Evolutionary conservation across 2,329 filamentous ascomycete species (phyloP).

Genomic region (Phaeosphaeriaceae sp.): DNA sequence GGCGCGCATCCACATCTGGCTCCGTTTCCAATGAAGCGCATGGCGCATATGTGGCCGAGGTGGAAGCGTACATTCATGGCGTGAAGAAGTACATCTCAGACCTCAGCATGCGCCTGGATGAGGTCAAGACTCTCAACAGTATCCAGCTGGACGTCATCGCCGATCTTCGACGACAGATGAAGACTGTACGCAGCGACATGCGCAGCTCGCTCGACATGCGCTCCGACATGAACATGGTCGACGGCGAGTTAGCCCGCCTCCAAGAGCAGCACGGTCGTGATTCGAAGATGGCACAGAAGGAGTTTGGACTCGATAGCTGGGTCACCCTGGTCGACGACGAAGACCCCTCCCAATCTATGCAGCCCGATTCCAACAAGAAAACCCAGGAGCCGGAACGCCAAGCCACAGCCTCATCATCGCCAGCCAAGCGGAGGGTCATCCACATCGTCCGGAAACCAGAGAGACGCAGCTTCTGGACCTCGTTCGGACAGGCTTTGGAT

Average conservation of each 20-base stretch:
- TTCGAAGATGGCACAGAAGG: neutral
- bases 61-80: conserved; percentile 34
- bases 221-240: conserved; percentile 1
- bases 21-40: conserved; percentile 11
- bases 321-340: conserved; percentile 11
- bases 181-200: conserved; percentile 20
- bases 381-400: conserved; percentile 8
- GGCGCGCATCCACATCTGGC: conserved; percentile 1
- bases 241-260: conserved; percentile 4
- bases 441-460: conserved; percentile 19
- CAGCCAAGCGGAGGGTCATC: conserved; percentile 7
- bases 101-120: conserved; percentile 39
- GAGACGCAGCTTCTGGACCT: conserved; percentile 27
- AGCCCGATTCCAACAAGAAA: conserved; percentile 8
- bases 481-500: conserved; percentile 29
- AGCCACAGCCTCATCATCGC: neutral
- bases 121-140: conserved; percentile 41
- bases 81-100: conserved; percentile 36
- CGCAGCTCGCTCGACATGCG: conserved; percentile 10
- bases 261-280: neutral
- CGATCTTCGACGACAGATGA: conserved; percentile 34
- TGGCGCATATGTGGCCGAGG: conserved; percentile 32
- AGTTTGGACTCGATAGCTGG: conserved; percentile 23
- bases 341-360: conserved; percentile 2
- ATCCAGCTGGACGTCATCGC: conserved; percentile 42